A percentile compares a stretch with the other conserved stretches of the same genome.
These are phyloP conservation scores for Phyllachora maydis DNA, from an alignment of 2,329 filamentous ascomycete species.

Conservation along the genomic window DNA sequence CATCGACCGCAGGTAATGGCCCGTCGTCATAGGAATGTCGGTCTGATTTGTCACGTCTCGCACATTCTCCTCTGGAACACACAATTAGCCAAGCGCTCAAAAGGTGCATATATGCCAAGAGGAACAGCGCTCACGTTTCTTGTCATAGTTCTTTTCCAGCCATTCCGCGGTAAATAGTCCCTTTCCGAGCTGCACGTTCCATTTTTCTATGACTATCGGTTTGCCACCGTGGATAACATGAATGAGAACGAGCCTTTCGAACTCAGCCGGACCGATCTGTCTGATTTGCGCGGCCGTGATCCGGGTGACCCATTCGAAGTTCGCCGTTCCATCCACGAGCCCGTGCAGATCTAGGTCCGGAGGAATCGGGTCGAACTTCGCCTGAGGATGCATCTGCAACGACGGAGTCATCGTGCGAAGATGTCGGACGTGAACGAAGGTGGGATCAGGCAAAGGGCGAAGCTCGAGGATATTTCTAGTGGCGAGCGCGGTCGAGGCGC, in stretches of 20 bases:
- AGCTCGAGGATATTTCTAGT: background rate
- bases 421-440: background rate
- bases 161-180: constrained; percentile 64
- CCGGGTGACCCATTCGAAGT: constrained; percentile 72
- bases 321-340: constrained; percentile 58
- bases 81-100: background rate
- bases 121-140: constrained; percentile 41
- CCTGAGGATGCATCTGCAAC: constrained; percentile 55
- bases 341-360: constrained; percentile 61
- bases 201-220: constrained; percentile 80
- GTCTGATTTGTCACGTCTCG: constrained; percentile 55
- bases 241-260: constrained; percentile 67
- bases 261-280: constrained; percentile 52
- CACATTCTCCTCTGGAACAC: constrained; percentile 51
- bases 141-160: constrained; percentile 59
- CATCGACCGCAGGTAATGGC: constrained; percentile 83
- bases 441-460: background rate
- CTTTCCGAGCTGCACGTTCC: constrained; percentile 53
- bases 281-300: constrained; percentile 64
- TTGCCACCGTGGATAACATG: constrained; percentile 74
- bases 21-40: constrained; percentile 68
- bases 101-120: background rate
- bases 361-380: constrained; percentile 79
- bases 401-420: constrained; percentile 40
- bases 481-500: background rate